Conservation (phyloP, 1,139 yeast species). For the Geotrichum citri-aurantii region DNA sequence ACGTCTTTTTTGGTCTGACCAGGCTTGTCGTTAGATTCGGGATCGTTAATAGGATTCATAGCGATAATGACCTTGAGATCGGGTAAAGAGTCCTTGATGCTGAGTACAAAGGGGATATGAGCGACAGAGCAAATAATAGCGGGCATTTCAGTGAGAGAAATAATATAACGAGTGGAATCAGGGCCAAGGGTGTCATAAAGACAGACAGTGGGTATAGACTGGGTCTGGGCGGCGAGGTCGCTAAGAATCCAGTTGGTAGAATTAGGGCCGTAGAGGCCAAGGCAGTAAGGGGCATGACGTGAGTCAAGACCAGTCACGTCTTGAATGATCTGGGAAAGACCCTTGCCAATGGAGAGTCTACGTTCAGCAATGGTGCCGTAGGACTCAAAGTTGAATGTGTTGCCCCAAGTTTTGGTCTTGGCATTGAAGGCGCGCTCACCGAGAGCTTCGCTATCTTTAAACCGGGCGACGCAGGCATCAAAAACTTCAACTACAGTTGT, state of each 20-base stretch:
- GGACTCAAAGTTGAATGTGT: constrained; percentile 46
- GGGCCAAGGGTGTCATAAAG: constrained; percentile 62
- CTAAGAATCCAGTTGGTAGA: constrained; percentile 55
- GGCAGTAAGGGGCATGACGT: constrained; percentile 38
- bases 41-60: constrained; percentile 17
- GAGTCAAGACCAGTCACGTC: constrained; percentile 19
- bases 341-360: constrained; percentile 55
- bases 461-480: constrained; percentile 38
- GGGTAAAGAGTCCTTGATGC: constrained; percentile 37
- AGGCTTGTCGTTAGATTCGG: constrained; percentile 11
- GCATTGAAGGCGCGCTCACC: constrained; percentile 47
- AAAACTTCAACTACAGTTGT: constrained; percentile 48
- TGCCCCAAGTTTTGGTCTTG: constrained; percentile 42
- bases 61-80: constrained; percentile 42
- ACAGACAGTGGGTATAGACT: constrained; percentile 52
- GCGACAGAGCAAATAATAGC: constrained; percentile 48
- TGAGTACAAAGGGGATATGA: constrained; percentile 43
- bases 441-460: constrained; percentile 43
- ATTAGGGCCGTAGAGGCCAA: constrained; percentile 53
- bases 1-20: constrained; percentile 31
- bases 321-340: constrained; percentile 45
- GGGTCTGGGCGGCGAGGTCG: constrained; percentile 54
- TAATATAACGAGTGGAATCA: constrained; percentile 51
- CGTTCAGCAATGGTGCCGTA: constrained; percentile 42
- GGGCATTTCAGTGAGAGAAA: constrained; percentile 53